Percentiles rank a stretch among this genome's conserved stretches.
Evolutionary conservation across 805 yeast genomes (phyloP).

Genomic region (Kuraishia piskuri): DNA sequence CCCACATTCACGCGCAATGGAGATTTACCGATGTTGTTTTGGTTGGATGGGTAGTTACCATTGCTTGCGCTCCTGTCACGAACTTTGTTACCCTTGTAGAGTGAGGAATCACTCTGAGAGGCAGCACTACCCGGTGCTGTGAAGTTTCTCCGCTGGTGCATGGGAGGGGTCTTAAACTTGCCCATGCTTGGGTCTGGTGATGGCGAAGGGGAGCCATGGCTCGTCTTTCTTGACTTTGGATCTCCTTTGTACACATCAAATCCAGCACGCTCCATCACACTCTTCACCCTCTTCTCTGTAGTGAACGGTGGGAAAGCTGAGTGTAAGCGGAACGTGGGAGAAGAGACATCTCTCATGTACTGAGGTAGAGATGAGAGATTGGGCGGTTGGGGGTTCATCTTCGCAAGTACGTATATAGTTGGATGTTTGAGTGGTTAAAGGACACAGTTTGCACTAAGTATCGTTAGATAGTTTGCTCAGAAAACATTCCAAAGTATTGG

Average conservation of each 20-base stretch:
- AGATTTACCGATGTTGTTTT: background rate
- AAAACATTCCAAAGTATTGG: background rate
- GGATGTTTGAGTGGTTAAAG: too few species aligned
- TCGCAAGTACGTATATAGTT: background rate
- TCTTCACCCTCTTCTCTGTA: constrained; percentile 49
- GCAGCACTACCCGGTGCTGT: background rate
- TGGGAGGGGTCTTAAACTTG: background rate
- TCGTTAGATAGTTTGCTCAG: background rate
- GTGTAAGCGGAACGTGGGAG: constrained; percentile 25
- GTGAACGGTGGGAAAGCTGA: constrained; percentile 67
- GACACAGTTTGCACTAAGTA: background rate
- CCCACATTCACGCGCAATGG: background rate
- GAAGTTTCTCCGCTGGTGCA: background rate
- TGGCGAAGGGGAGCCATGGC: background rate
- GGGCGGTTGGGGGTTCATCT: constrained; percentile 4
- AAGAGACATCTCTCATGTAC: constrained; percentile 17
- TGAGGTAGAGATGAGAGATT: constrained; percentile 20
- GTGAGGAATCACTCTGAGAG: background rate
- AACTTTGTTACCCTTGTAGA: background rate
- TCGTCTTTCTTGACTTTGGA: background rate
- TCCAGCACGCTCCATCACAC: constrained; percentile 79
- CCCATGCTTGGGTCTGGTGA: background rate
- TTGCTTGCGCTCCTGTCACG: background rate
- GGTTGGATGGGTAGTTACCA: background rate
- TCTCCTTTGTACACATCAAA: constrained; percentile 44